phyloP scores from a whole-genome alignment of 2,329 filamentous ascomycete genomes.

The Cercospora sojina region DNA sequence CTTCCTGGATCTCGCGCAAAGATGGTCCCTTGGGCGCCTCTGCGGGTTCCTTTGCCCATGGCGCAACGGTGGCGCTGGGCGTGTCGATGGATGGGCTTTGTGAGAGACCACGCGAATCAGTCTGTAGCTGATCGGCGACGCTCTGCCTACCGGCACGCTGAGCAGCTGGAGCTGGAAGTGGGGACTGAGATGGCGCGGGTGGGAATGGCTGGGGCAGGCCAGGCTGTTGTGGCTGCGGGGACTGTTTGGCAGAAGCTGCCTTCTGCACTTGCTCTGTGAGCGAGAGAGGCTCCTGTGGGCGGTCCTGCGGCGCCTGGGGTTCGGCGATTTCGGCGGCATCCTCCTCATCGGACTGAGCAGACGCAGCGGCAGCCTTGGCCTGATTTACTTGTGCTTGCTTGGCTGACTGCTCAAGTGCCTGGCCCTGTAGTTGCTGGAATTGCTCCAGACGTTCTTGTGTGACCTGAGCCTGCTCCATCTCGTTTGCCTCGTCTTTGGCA shows the following conservation, averaged over 20 bases:
- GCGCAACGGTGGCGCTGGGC: constrained; percentile 72
- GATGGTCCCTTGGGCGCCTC: constrained; percentile 80
- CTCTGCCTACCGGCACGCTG: constrained; percentile 76
- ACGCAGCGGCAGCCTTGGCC: constrained; percentile 9
- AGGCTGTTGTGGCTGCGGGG: constrained; percentile 50
- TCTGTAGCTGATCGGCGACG: constrained; percentile 70
- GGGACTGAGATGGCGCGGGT: constrained; percentile 72
- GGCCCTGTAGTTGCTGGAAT: constrained; percentile 72
- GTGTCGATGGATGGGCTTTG: constrained; percentile 70
- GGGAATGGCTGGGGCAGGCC: constrained; percentile 75
- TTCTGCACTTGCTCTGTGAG: constrained; percentile 83
- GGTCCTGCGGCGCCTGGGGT: constrained; percentile 22
- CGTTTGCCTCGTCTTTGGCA: constrained; percentile 43
- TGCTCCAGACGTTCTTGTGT: constrained; percentile 71
- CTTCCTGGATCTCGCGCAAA: constrained; percentile 93
- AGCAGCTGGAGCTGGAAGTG: constrained; percentile 82
- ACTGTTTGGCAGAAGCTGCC: constrained; percentile 62
- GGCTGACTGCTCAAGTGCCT: constrained; percentile 30
- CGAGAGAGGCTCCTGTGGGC: constrained; percentile 59
- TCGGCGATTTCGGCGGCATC: constrained; percentile 18
- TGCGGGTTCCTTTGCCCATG: constrained; percentile 84
- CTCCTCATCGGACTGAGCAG: constrained; percentile 11
- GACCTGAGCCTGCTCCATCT: constrained; percentile 46
- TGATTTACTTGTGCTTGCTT: constrained; percentile 18
- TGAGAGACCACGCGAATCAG: constrained; percentile 68